phyloP scores from a whole-genome alignment of 495 filamentous ascomycete genomes.

The Pseudevernia furfuracea region DNA sequence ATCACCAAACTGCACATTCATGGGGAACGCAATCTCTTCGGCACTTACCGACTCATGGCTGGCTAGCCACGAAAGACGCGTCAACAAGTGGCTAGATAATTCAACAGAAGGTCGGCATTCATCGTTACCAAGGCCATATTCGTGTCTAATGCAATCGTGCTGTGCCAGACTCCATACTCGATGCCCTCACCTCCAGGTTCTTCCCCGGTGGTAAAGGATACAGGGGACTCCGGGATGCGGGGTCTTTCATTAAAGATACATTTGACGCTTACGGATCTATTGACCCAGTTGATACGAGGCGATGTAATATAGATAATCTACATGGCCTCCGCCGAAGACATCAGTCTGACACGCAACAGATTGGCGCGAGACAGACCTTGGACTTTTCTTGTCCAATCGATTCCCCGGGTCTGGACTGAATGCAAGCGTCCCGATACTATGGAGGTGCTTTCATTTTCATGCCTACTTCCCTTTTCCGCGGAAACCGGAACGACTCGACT shows the following conservation, averaged over 20 bases:
- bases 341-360: neutral
- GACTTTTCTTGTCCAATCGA: neutral
- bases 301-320: neutral
- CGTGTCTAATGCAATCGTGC: neutral
- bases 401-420: neutral
- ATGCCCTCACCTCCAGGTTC: neutral
- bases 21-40: neutral
- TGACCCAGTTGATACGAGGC: neutral
- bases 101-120: neutral
- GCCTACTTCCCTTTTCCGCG: neutral
- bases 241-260: neutral
- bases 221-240: neutral
- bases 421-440: neutral
- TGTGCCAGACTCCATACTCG: neutral
- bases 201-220: neutral
- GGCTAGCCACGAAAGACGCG: neutral
- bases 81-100: neutral
- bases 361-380: neutral
- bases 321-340: neutral
- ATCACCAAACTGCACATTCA: neutral
- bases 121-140: too few species aligned
- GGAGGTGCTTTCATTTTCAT: constrained; percentile 3
- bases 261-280: neutral
- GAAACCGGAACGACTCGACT: neutral
- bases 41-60: neutral